Conservation (phyloP, 208 protist genomes). For the Kentomonas sorsogonicus region DNA sequence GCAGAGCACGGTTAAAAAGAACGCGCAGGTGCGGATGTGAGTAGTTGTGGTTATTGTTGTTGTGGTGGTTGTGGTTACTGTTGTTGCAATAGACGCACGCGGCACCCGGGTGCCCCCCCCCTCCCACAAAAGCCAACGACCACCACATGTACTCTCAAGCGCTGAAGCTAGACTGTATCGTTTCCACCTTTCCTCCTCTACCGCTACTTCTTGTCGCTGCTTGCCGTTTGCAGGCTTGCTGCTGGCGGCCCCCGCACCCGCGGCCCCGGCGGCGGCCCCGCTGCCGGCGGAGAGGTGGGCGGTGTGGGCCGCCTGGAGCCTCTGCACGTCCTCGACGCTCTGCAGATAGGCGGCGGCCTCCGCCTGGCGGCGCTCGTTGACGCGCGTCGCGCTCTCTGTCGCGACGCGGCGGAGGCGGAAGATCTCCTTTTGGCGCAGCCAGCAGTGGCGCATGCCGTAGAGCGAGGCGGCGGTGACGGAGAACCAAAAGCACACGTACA, state of each 20-base stretch:
- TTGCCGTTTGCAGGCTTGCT: too few species aligned
- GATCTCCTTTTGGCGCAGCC: constrained; percentile 60
- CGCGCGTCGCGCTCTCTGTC: constrained; percentile 33
- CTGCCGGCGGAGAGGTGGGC: too few species aligned
- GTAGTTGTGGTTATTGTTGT: too few species aligned
- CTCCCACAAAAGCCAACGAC: too few species aligned
- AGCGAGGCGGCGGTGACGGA: constrained; percentile 67
- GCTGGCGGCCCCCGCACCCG: constrained; percentile 5
- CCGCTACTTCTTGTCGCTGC: constrained; percentile 3
- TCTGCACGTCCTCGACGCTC: constrained; percentile 62
- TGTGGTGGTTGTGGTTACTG: too few species aligned
- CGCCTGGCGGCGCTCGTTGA: constrained; percentile 55
- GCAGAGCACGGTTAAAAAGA: too few species aligned
- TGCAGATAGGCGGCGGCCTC: constrained; percentile 66
- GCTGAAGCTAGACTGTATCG: background rate
- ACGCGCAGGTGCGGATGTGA: too few species aligned
- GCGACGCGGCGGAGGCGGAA: constrained; percentile 55
- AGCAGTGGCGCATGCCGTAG: constrained; percentile 77
- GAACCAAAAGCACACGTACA: constrained; percentile 87
- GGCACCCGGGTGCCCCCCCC: too few species aligned
- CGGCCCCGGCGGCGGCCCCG: constrained; percentile 11
- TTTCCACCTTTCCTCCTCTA: constrained; percentile 4
- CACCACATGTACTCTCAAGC: too few species aligned
- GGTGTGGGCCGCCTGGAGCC: constrained; percentile 30
- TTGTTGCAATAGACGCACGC: too few species aligned